Conservation (phyloP, 805 yeast genomes). For the Cyberlindnera suaveolens region DNA sequence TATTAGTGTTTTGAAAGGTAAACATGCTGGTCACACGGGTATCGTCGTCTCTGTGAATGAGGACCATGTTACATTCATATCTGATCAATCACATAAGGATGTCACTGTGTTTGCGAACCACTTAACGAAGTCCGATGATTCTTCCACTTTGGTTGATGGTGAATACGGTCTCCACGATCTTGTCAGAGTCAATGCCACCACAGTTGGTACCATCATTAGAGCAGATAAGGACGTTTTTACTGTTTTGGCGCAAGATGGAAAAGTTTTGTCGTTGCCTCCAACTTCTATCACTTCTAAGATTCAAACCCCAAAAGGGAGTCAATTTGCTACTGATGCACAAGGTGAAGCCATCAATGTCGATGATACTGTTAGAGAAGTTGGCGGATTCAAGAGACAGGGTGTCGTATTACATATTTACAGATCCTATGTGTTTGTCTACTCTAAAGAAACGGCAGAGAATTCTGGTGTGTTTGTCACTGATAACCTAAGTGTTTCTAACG, state of each 20-base stretch:
- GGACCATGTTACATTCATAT: constrained; percentile 83
- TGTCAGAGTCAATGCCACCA: constrained; percentile 78
- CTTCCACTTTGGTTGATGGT: constrained; percentile 67
- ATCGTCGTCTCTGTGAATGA: constrained; percentile 76
- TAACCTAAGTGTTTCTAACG: constrained; percentile 70
- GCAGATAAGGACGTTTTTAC: constrained; percentile 85
- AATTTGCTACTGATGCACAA: constrained; percentile 77
- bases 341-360: constrained; percentile 87
- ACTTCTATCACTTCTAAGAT: constrained; percentile 78
- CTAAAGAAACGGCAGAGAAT: constrained; percentile 74
- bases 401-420: constrained; percentile 81
- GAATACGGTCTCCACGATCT: constrained; percentile 84
- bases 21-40: constrained; percentile 91
- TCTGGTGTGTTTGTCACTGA: constrained; percentile 86
- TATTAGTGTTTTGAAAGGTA: constrained; percentile 87
- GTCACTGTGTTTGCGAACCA: constrained; percentile 90
- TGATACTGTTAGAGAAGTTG: constrained; percentile 82
- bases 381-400: constrained; percentile 86
- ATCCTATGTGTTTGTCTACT: constrained; percentile 70
- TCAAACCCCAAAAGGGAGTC: constrained; percentile 55
- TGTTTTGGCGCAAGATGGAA: constrained; percentile 77
- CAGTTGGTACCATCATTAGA: constrained; percentile 83
- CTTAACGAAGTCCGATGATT: constrained; percentile 85
- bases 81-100: constrained; percentile 85
- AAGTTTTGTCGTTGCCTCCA: constrained; percentile 64